Evolutionary conservation across 805 yeast species (phyloP), one percentile per base, ranked within the genome.

Genomic region (Kazachstania psychrophila): DNA sequence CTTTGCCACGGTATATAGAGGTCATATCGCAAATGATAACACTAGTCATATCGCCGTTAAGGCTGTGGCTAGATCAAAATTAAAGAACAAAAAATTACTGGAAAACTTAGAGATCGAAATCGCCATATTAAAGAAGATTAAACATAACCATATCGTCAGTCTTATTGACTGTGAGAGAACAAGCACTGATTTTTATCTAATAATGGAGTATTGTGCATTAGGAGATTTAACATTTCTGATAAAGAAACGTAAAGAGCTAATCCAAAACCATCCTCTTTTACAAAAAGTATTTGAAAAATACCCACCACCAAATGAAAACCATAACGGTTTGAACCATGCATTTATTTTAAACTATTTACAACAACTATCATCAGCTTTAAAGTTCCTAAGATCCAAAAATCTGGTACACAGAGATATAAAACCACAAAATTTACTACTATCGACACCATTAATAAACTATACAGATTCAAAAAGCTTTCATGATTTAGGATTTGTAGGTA

Each of bases 171-270:
- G 86, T 54, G 76, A 77, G 41, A 80, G 85, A 53, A 80, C 95
- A 1, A 61, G 75, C 8, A 58, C 76, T 9, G 85, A 88, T 58
- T 85, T 87, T 64, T 89, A 86, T 56, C 65, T 92, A 44, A 78
- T 89, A 13, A 92, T 92, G 96, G 97, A 92, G 59, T 92, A 86
- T 64, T 92, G 98, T 58, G 78, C 96, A 1, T 66, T 92, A 55
- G 98, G 98, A 11, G 98, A 92, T 61, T 69, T 92, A 43, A 83
- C 95, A 0, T 84, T 78, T 52, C 80, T 92, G 48, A 88, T 92
- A 38, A 74, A 83, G 51, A 78, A 76, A 54, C 70, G 88, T 51
- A 73, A 73, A 47, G 86, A 81, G 55, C 65, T 87, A 33, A 72
- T 75, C 25, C 69, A 72, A 46, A 74, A 80, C 6, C 85, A 86